Evolutionary conservation across 768 basidiomycete species (phyloP).

Genomic region (Termitomyces bulborhizus): DNA sequence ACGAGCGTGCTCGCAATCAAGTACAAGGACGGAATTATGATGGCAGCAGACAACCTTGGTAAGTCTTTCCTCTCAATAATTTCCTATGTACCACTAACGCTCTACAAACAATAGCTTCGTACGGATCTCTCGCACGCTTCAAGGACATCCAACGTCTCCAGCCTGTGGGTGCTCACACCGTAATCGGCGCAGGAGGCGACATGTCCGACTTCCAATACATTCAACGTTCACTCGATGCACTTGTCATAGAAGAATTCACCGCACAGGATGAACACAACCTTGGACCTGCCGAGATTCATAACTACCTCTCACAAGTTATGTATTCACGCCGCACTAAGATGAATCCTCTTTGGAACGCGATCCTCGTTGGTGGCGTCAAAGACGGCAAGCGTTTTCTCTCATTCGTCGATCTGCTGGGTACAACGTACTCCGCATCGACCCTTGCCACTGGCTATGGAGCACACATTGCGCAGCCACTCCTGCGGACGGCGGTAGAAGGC

Average conservation of each 20-base stretch:
- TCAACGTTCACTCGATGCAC: slow-evolving; percentile 70
- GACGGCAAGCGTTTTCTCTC: slow-evolving; percentile 83
- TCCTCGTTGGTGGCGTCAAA: slow-evolving; percentile 89
- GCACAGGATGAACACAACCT: slow-evolving; percentile 80
- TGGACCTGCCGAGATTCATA: slow-evolving; percentile 86
- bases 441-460: slow-evolving; percentile 94
- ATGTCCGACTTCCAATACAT: slow-evolving; percentile 98
- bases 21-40: slow-evolving; percentile 96
- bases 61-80: slow-evolving; percentile 15
- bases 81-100: background rate
- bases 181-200: slow-evolving; percentile 92
- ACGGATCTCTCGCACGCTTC: slow-evolving; percentile 95
- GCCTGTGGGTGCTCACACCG: slow-evolving; percentile 74
- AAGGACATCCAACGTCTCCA: slow-evolving; percentile 90
- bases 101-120: slow-evolving; percentile 58
- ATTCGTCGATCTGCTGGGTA: slow-evolving; percentile 94
- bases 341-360: slow-evolving; percentile 92
- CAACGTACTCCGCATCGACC: slow-evolving; percentile 89
- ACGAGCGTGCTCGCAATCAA: slow-evolving; percentile 94
- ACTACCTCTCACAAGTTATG: slow-evolving; percentile 87
- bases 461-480: slow-evolving; percentile 88
- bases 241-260: slow-evolving; percentile 74
- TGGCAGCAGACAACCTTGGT: slow-evolving; percentile 98
- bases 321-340: slow-evolving; percentile 84
- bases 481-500: slow-evolving; percentile 88